These are phyloP conservation scores for Durotheca rogersii DNA, from an alignment of 495 filamentous ascomycete genomes.

Conservation along the genomic window DNA sequence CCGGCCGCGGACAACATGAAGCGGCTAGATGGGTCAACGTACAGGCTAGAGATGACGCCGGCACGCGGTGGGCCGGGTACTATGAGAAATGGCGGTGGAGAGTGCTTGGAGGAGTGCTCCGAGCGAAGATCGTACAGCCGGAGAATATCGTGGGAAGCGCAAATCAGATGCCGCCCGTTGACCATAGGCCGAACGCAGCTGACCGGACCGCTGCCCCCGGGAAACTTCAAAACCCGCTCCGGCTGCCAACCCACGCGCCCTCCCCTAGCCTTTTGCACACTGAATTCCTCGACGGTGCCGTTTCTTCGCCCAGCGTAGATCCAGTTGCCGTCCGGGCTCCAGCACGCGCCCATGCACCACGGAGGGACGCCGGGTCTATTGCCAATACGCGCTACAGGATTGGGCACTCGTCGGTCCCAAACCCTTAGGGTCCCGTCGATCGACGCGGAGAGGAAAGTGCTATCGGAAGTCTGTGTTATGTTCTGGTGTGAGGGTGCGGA, in stretches of 20 bases:
- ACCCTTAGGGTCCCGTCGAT: constrained; percentile 86
- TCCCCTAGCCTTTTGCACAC: constrained; percentile 74
- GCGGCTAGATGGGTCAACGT: constrained; percentile 81
- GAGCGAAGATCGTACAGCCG: constrained; percentile 86
- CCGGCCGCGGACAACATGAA: constrained; percentile 91
- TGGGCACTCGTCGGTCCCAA: constrained; percentile 82
- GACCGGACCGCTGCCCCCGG: constrained; percentile 83
- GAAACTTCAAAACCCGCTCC: constrained; percentile 85
- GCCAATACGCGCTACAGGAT: constrained; percentile 74
- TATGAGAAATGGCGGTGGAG: constrained; percentile 88
- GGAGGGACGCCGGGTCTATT: constrained; percentile 74
- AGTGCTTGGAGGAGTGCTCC: constrained; percentile 63
- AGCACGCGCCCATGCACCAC: constrained; percentile 98
- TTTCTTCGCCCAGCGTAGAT: constrained; percentile 93
- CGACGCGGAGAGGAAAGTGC: constrained; percentile 81
- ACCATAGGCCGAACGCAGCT: constrained; percentile 86
- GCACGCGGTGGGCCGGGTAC: constrained; percentile 87
- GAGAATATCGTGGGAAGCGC: constrained; percentile 92
- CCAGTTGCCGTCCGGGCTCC: constrained; percentile 93
- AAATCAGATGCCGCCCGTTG: constrained; percentile 90
- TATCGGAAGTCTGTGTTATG: constrained; percentile 54
- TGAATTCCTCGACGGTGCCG: constrained; percentile 92
- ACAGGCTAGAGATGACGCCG: constrained; percentile 80
- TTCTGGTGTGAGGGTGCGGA: constrained; percentile 37
- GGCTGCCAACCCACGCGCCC: constrained; percentile 53